phyloP scores from a whole-genome alignment of 148 eudicot species.

The Vaccinium darrowii region DNA sequence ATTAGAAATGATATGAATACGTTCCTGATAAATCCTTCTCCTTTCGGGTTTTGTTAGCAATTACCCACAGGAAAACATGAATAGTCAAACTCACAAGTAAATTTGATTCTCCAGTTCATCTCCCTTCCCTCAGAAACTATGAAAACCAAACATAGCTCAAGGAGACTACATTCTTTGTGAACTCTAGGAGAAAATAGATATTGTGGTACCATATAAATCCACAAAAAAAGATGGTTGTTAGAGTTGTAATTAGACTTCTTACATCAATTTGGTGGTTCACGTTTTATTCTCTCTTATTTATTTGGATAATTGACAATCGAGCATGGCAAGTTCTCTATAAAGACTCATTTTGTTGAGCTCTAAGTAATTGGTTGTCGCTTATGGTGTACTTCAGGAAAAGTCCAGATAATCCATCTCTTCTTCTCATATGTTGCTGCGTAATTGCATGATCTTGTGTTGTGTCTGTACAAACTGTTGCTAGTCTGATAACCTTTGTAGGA shows the following conservation, averaged over 20 bases:
- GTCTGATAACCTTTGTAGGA: neutral
- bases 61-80: neutral
- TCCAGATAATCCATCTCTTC: neutral
- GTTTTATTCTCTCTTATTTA: neutral
- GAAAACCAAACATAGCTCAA: neutral
- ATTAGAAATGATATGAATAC: neutral
- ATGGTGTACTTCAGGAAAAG: neutral
- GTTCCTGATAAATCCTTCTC: neutral
- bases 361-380: neutral
- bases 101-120: neutral
- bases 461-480: neutral
- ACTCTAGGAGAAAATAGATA: neutral
- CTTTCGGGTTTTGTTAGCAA: neutral
- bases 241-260: neutral
- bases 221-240: neutral
- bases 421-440: neutral
- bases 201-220: neutral
- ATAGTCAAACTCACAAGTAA: neutral
- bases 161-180: neutral
- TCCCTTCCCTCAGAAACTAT: neutral
- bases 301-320: neutral
- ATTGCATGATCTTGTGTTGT: neutral
- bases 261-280: neutral
- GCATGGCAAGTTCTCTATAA: neutral
- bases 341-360: neutral